Conservation (phyloP, 768 basidiomycete species). For the Lepiota brunneoincarnata region DNA sequence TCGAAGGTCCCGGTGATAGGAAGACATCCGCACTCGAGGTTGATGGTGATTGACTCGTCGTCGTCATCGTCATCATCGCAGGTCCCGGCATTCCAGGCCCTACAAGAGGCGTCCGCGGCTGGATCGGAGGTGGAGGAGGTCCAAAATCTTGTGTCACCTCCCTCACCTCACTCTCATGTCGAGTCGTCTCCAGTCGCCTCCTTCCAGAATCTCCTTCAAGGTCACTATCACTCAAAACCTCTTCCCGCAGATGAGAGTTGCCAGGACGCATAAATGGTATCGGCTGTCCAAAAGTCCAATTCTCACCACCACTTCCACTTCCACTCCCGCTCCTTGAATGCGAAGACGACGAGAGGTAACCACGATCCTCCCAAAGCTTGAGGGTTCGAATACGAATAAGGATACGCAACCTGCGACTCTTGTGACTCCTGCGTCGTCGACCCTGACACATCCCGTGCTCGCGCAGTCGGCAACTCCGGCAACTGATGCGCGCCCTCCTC, state of each 20-base stretch:
- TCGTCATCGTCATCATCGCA: not conserved
- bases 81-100: constrained; percentile 7
- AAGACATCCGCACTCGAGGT: not conserved
- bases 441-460: constrained; percentile 8
- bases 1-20: not conserved
- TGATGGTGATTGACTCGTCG: not conserved
- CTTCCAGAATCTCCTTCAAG: not conserved
- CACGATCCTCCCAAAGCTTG: constrained; percentile 17
- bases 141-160: constrained; percentile 6
- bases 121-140: not conserved
- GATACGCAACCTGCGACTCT: too few relatives aligned
- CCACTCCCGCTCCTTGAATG: constrained; percentile 52
- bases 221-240: constrained; percentile 2
- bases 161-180: not conserved
- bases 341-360: constrained; percentile 35
- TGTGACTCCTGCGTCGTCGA: constrained; percentile 10
- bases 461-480: constrained; percentile 17
- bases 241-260: constrained; percentile 10
- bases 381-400: constrained; percentile 4
- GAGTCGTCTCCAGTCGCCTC: not conserved
- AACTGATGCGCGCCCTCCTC: constrained; percentile 36
- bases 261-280: constrained; percentile 39
- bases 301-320: constrained; percentile 47
- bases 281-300: constrained; percentile 73
- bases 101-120: not conserved